Evolutionary conservation across 192 early-diverging fungal genomes (phyloP), one percentile per base, ranked within the genome.

Genomic region (Coemansia sp.): DNA sequence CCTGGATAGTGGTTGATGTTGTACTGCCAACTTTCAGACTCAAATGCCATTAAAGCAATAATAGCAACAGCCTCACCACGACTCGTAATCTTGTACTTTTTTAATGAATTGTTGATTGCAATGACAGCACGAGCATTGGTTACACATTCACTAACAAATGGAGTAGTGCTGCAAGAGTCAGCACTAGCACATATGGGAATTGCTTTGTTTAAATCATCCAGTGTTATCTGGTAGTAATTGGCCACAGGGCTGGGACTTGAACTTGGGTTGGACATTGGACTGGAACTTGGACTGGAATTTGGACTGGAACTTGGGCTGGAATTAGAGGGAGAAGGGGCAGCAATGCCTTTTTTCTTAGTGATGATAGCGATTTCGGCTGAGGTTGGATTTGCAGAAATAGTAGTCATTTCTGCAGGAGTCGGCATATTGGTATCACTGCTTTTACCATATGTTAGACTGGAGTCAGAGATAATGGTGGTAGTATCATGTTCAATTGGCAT

Each of bases 21-120:
- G 64, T 69, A 76, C 24, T 41, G 33, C 74, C 69, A 81, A 26
- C 58, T 51, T 16, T 35, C 67, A 0, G 78, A 81, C 62, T 81
- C 78, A 21, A 63, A 73, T 16, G 64, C 51, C 73, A 76, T 76
- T 26, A 67, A 41, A 4, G 74, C 51, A 16, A 81, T 44, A 9
- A 76, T 56, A 2, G 74, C 78, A 35, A 76, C 75, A 15, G 64
- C 49, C 18, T 81, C 78, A 11, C 64, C 56, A 9, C 78, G 70
- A 21, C 52, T 57, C 7, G 70, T 66, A 1, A 81, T 63, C 7
- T 53, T 49, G 49, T 73, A 76, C 53, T 68, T 76, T 20, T 39
- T 34, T 4, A 76, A 45, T 4, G 66, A 73, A 6, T 61, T 63
- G 57, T 72, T 68, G 5, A 81, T 64, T n/a, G 62, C 49, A 0